Conservation (phyloP, 1,139 yeast genomes). For the Yamadazyma friedrichii region DNA sequence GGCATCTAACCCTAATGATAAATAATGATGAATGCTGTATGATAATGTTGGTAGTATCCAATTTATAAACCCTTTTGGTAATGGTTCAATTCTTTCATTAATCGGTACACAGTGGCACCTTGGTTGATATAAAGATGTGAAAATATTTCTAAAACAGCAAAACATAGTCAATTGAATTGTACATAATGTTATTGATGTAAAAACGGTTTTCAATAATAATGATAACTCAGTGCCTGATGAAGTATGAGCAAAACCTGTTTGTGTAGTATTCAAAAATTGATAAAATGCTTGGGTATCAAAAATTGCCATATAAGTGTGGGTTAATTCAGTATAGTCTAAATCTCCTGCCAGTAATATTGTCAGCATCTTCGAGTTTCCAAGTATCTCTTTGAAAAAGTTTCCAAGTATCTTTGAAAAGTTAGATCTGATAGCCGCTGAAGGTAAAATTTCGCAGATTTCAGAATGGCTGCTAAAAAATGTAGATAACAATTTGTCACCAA, state of each 20-base stretch:
- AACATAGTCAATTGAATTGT: constrained; percentile 52
- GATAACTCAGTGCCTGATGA: constrained; percentile 40
- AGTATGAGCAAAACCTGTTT: constrained; percentile 53
- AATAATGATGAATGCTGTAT: constrained; percentile 41
- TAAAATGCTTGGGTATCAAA: constrained; percentile 27
- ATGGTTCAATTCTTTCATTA: constrained; percentile 34
- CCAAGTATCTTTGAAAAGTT: background rate
- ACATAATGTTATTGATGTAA: constrained; percentile 52
- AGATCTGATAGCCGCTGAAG: background rate
- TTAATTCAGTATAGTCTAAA: constrained; percentile 25
- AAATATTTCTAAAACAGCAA: constrained; percentile 46
- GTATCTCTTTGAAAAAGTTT: background rate
- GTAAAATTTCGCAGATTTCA: background rate
- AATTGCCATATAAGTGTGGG: constrained; percentile 26
- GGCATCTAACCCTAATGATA: constrained; percentile 60
- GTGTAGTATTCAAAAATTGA: constrained; percentile 52
- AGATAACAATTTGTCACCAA: too few relatives aligned
- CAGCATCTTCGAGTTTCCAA: constrained; percentile 17
- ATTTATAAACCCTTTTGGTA: constrained; percentile 40
- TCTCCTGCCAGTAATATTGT: constrained; percentile 18
- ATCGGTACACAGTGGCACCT: constrained; percentile 44
- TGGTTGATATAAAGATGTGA: constrained; percentile 57
- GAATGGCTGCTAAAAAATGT: constrained; percentile 2
- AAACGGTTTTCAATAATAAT: constrained; percentile 46
- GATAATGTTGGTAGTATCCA: constrained; percentile 49